Evolutionary conservation across 2,329 filamentous ascomycete species (phyloP).

Genomic region (Cladosporium sphaerospermum): DNA sequence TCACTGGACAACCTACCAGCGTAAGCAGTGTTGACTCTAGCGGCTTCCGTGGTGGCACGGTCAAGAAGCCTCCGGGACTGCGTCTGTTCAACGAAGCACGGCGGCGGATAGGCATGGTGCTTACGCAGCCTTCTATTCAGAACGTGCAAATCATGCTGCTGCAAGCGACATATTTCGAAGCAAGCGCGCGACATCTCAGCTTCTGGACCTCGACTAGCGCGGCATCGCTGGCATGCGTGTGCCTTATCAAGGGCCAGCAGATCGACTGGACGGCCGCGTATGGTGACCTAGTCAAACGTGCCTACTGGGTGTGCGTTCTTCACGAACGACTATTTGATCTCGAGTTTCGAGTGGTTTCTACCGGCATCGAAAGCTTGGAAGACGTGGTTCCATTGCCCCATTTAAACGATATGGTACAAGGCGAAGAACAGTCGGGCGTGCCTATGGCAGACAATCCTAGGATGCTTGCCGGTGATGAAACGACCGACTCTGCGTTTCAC

Average conservation of each 20-base stretch:
- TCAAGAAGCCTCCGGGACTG: conserved; percentile 49
- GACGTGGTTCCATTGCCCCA: conserved; percentile 50
- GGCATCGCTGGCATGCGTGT: conserved; percentile 54
- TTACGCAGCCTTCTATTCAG: conserved; percentile 51
- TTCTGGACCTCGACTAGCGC: conserved; percentile 54
- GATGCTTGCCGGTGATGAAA: too few species aligned
- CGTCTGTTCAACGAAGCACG: conserved; percentile 58
- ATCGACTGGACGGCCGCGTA: conserved; percentile 44
- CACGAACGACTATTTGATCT: conserved; percentile 46
- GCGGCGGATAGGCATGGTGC: conserved; percentile 53
- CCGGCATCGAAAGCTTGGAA: conserved; percentile 49
- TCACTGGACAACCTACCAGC: conserved; percentile 42
- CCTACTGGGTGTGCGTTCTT: conserved; percentile 53
- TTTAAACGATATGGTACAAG: conserved; percentile 45
- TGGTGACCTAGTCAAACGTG: conserved; percentile 48
- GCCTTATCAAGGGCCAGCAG: conserved; percentile 45
- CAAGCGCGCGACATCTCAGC: conserved; percentile 39
- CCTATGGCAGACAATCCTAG: conserved; percentile 12
- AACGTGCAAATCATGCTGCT: conserved; percentile 54
- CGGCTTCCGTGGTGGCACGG: conserved; percentile 48
- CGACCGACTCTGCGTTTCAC: conserved; percentile 43
- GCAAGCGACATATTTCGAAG: conserved; percentile 35
- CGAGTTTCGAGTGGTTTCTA: conserved; percentile 53
- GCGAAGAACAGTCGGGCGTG: conserved; percentile 41
- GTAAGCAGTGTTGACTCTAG: conserved; percentile 42